Percentiles rank a stretch among this genome's conserved stretches.
Conservation (phyloP, 768 basidiomycete species). For the Pseudohyphozyma bogoriensis region DNA sequence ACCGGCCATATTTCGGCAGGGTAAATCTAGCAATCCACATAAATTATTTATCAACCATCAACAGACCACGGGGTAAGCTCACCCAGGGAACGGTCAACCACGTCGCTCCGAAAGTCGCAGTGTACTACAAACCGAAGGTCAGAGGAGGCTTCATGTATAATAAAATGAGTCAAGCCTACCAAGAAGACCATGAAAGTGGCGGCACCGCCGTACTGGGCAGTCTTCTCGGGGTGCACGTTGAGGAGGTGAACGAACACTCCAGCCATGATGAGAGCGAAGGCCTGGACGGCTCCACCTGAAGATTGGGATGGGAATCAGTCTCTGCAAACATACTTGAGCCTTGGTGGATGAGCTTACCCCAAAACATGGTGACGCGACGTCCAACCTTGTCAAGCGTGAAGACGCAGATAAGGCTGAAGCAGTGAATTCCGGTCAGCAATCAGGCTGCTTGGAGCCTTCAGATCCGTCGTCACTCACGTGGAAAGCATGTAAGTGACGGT, state of each 20-base stretch:
- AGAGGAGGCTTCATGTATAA: too few species aligned
- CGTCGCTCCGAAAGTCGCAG: conserved; percentile 3
- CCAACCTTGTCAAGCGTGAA: conserved; percentile 4
- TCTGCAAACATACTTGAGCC: too few species aligned
- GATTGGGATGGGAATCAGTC: neutral
- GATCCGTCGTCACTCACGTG: neutral
- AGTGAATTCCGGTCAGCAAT: neutral
- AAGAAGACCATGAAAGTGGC: conserved; percentile 5
- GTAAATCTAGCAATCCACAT: neutral
- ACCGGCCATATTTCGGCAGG: conserved; percentile 1
- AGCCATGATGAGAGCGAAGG: conserved; percentile 4
- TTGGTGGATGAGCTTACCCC: neutral
- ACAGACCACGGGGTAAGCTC: too few species aligned
- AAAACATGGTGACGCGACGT: conserved; percentile 1
- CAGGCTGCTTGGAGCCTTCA: too few species aligned
- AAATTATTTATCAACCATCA: neutral
- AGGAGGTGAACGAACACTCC: conserved; percentile 1
- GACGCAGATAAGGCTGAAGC: conserved; percentile 4
- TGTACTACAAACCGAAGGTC: conserved; percentile 3
- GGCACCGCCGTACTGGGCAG: neutral
- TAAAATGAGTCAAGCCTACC: neutral
- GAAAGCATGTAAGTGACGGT: conserved; percentile 2
- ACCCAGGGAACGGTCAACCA: conserved; percentile 7
- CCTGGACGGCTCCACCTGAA: neutral
- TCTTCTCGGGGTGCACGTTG: neutral